Evolutionary conservation across 2,329 filamentous ascomycete species (phyloP).

Genomic region (Fusarium sp.): DNA sequence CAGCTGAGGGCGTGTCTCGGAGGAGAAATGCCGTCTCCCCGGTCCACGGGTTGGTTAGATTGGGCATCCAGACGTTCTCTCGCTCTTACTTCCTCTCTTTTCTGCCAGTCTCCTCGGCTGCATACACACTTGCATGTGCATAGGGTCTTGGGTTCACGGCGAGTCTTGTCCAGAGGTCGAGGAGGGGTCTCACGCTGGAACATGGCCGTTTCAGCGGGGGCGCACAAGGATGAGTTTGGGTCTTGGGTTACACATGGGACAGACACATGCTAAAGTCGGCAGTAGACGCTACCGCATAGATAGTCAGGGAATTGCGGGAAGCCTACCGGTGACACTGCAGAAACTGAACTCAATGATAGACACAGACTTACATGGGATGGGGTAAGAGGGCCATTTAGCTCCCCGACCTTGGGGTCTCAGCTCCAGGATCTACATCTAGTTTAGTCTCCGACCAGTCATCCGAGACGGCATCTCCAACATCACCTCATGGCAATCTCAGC

Average conservation of each 20-base stretch:
- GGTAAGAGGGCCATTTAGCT: background rate
- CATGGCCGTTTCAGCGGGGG: constrained; percentile 1
- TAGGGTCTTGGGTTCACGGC: constrained; percentile 10
- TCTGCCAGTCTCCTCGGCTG: background rate
- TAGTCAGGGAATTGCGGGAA: background rate
- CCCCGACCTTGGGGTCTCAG: background rate
- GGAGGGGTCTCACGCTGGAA: constrained; percentile 1
- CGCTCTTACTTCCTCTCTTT: background rate
- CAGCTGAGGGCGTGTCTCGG: background rate
- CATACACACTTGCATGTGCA: constrained; percentile 6
- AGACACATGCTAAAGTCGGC: background rate
- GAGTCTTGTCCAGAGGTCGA: background rate
- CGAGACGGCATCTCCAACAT: background rate
- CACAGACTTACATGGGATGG: background rate
- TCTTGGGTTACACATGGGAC: background rate
- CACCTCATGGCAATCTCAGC: background rate
- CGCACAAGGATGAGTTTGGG: background rate
- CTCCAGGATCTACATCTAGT: background rate
- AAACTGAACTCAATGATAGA: background rate
- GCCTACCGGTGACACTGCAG: background rate
- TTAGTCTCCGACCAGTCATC: background rate
- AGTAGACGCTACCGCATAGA: background rate
- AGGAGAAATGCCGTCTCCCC: constrained; percentile 1
- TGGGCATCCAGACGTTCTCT: background rate
- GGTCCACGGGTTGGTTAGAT: background rate